Evolutionary conservation across 805 yeast genomes (phyloP).

Genomic region (Yamadazyma scolyti): DNA sequence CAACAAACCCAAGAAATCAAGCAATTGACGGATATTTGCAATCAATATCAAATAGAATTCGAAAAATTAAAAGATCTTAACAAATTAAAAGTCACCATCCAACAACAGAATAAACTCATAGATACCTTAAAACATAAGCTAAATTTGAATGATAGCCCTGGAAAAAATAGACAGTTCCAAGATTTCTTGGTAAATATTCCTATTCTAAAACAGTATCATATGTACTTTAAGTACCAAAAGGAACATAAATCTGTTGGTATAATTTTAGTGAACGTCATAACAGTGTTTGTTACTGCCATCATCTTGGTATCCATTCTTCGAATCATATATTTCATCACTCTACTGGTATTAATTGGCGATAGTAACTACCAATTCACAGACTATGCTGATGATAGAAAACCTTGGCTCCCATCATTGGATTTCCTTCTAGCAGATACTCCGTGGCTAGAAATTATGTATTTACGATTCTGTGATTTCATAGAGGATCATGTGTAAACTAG

Average conservation of each 20-base stretch:
- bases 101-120: slow-evolving; percentile 20
- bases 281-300: slow-evolving; percentile 19
- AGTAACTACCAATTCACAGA: no score
- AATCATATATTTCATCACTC: slow-evolving; percentile 12
- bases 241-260: slow-evolving; percentile 17
- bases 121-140: slow-evolving; percentile 14
- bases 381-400: no score
- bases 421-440: no score
- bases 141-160: slow-evolving; percentile 3
- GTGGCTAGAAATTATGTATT: no score
- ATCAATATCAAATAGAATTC: slow-evolving; percentile 15
- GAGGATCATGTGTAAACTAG: slow-evolving; percentile 1
- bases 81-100: slow-evolving; percentile 13
- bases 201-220: slow-evolving; percentile 25
- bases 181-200: slow-evolving; percentile 22
- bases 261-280: slow-evolving; percentile 16
- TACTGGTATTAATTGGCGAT: slow-evolving; percentile 4
- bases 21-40: slow-evolving; percentile 16
- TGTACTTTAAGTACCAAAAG: slow-evolving; percentile 20
- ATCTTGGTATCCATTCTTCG: slow-evolving; percentile 16
- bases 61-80: slow-evolving; percentile 9
- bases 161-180: slow-evolving; percentile 3
- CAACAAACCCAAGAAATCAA: slow-evolving; percentile 10
- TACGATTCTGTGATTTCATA: no score
- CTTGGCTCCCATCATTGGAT: no score